Percentiles rank a stretch among this genome's conserved stretches.
Conservation (phyloP, 2,329 filamentous ascomycete species). For the Phaeoacremonium minimum region DNA sequence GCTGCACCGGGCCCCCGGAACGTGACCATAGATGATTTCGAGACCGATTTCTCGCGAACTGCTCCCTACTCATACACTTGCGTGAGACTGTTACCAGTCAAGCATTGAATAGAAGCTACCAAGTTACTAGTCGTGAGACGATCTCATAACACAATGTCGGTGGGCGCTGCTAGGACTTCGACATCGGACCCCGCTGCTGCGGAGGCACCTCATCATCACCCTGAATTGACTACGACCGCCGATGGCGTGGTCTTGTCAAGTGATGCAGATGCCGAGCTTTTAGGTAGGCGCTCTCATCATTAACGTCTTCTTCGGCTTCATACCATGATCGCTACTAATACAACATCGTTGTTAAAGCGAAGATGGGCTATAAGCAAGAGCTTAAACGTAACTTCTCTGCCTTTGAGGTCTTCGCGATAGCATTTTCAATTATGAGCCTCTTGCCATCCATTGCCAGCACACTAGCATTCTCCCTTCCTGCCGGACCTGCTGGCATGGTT, state of each 20-base stretch:
- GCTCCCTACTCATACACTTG: too few species aligned
- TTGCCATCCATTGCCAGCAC: constrained; percentile 58
- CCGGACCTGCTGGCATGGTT: constrained; percentile 57
- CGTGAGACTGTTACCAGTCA: too few species aligned
- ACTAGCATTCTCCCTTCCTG: constrained; percentile 52
- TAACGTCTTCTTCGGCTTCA: background rate
- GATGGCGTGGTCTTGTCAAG: constrained; percentile 16
- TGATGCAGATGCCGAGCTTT: constrained; percentile 23
- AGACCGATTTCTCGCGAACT: too few species aligned
- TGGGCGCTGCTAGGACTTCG: constrained; percentile 1
- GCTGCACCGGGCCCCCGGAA: too few species aligned
- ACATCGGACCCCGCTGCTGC: constrained; percentile 6
- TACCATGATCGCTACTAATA: too few species aligned
- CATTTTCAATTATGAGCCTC: constrained; percentile 57
- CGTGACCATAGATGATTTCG: too few species aligned
- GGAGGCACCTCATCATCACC: constrained; percentile 11
- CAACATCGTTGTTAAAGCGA: constrained; percentile 5
- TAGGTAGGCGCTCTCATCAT: constrained; percentile 17
- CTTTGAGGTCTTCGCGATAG: constrained; percentile 58
- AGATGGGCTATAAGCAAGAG: constrained; percentile 47
- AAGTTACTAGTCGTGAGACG: too few species aligned
- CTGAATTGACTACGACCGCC: constrained; percentile 8
- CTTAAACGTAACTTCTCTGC: constrained; percentile 57
- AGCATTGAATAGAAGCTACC: too few species aligned
- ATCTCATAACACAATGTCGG: too few species aligned